Base-by-base conservation (phyloP, 1,139 yeast species). In the Candida tunisiensis region DNA sequence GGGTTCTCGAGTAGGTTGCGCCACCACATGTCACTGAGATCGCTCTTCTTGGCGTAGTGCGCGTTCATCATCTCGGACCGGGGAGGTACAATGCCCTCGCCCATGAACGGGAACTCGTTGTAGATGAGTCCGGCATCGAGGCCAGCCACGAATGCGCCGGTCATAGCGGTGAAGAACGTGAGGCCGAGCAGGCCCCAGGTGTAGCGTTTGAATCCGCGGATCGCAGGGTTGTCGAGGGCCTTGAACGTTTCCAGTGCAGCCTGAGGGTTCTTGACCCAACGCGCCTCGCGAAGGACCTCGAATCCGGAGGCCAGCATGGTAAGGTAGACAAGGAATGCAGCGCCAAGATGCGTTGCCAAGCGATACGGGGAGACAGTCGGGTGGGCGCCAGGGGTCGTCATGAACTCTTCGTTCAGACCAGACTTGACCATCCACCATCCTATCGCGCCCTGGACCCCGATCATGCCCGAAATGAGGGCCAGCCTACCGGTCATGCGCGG, bases 361-460 rank as follows among this genome's bases (percentile, higher is more conserved):
- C 98, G 66, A 49, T 91, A 91, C 47, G 80, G 98, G 5, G 95
- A 80, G 2, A 91, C 99, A 0, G 98, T 82, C 10, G 99, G 99
- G 33, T 57, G 62, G 1, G 93, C 73, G 25, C 68, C 75, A 46
- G 93, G 68, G 41, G 78, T 93, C 18, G 67, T 67, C 31, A 91
- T 57, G 43, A 77, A 74, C 28, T 75, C 66, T 46, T 78, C 77
- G 47, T 85, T 93, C 35, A 91, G 64, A 24, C 99, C 99, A 5
- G 94, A 80, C 43, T 78, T 74, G 31, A 91, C 98, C 99, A 91
- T 91, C 99, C 99, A 91, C 98, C 98, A 91, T 21, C 98, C 98
- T 41, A 91, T 77, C 30, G 74, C 75, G 26, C 98, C 98, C 59
- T 91, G 98, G 25, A 91, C 57, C 8, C 94, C 98, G 32, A 91